Evolutionary conservation across 2,329 filamentous ascomycete species (phyloP), one percentile per base, ranked within the genome.

Genomic region (Aspergillus sp.): DNA sequence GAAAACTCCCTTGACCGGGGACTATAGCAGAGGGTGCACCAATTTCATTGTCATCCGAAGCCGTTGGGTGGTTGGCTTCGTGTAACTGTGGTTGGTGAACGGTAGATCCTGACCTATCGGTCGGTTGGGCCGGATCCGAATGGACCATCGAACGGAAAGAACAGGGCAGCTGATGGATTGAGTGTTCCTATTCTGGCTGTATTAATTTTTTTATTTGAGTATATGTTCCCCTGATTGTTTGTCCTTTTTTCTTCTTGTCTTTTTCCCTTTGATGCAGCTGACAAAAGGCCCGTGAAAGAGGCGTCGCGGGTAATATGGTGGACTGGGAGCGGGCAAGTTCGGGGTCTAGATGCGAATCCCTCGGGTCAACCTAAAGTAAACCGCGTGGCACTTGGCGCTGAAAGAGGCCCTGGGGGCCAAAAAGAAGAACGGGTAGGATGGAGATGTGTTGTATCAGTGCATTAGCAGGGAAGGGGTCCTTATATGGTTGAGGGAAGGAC

Each of bases 81-180:
- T 65, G 68, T 64, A 67, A 67, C 65, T 63, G 53, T 15, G 63
- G 48, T 51, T 58, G 58, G 53, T 30, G 63, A 43, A 57, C 55
- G 49, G 62, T 58, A 43, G 64, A 63, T 55, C 62, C 59, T 63
- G 69, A 69, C 69, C 69, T 65, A 15, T 64, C 63, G 69, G 69
- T 67, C 69, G 65, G 61, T 65, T 60, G 64, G 52, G 61, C 43
- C 19, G 55, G 59, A 60, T 66, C 65, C 55, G 66, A 55, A 43
- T 64, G 51, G 60, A 68, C 59, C 69, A 71, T 71, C 63, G 69
- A 67, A 70, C 57, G 58, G 61, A 25, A 38, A 8, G 41, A n/a
- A 56, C 25, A 32, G 13, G 10, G 47, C 32, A 13, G 12, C 32
- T 36, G 12, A 36, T 13, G 10, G 10, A 13, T 13, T 13, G 30